These are phyloP conservation scores for Diddensiella santjacobensis DNA, from an alignment of 805 yeast genomes.

Conservation along the genomic window DNA sequence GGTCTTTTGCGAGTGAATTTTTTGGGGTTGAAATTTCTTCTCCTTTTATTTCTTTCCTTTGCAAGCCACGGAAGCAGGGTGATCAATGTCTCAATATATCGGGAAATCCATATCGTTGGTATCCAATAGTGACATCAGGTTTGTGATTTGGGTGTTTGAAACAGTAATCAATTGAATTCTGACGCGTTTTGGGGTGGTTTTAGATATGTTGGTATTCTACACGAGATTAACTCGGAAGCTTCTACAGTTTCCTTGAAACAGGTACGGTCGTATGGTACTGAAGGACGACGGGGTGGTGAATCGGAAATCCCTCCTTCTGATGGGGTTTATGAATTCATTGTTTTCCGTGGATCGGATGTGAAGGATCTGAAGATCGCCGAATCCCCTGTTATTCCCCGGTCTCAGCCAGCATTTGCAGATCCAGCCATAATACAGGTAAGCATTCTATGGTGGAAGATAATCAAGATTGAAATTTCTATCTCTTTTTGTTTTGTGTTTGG, in stretches of 20 bases:
- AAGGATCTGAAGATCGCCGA: conserved; percentile 85
- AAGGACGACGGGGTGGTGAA: conserved; percentile 71
- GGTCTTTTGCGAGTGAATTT: background rate
- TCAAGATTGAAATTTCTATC: too few relatives aligned
- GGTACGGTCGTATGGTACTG: conserved; percentile 87
- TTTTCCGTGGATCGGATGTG: conserved; percentile 88
- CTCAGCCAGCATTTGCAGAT: conserved; percentile 42
- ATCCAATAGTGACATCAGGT: conserved; percentile 69
- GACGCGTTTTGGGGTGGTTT: background rate
- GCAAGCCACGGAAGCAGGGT: too few relatives aligned
- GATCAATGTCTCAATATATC: conserved; percentile 79
- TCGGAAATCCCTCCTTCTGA: conserved; percentile 69
- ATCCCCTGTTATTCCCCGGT: conserved; percentile 46
- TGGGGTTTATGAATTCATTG: conserved; percentile 68
- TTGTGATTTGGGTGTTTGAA: conserved; percentile 24
- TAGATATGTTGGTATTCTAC: conserved; percentile 85
- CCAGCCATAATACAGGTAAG: conserved; percentile 35
- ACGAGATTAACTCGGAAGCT: conserved; percentile 81
- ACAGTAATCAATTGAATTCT: background rate
- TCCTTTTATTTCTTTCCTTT: too few relatives aligned
- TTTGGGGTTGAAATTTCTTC: background rate
- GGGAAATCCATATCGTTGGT: conserved; percentile 84
- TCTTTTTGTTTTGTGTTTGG: background rate
- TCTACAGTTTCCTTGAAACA: conserved; percentile 80
- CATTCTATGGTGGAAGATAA: too few relatives aligned